Conservation (phyloP, 495 filamentous ascomycete genomes). For the Letharia lupina region DNA sequence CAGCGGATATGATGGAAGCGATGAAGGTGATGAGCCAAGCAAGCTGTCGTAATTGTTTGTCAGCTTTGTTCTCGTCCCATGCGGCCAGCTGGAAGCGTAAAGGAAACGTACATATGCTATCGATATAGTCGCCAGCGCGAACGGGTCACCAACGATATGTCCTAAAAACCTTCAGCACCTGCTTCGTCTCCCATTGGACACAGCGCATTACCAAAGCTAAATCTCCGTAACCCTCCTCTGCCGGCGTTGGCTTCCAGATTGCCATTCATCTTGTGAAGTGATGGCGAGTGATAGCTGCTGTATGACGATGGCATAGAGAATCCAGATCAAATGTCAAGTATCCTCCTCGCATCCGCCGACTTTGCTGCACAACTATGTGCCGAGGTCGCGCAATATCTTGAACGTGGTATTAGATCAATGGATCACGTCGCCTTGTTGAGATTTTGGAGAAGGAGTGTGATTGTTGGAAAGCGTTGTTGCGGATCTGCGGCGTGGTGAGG, state of each 20-base stretch:
- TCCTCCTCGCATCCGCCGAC: conserved; percentile 4
- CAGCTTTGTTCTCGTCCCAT: not conserved
- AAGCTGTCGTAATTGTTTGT: conserved; percentile 45
- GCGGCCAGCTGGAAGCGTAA: conserved; percentile 2
- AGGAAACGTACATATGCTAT: conserved; percentile 69
- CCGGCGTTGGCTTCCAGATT: conserved; percentile 37
- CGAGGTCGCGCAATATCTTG: not conserved
- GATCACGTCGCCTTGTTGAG: not conserved
- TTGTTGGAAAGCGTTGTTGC: conserved; percentile 9
- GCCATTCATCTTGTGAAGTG: conserved; percentile 74
- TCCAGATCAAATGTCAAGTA: conserved; percentile 11
- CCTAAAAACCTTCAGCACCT: conserved; percentile 20
- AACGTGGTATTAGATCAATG: not conserved
- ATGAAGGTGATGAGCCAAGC: conserved; percentile 93
- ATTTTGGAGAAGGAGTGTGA: conserved; percentile 5
- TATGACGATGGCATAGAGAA: conserved; percentile 29
- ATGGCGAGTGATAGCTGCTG: conserved; percentile 49
- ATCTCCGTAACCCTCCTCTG: conserved; percentile 45
- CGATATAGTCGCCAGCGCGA: conserved; percentile 87
- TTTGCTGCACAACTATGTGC: not conserved
- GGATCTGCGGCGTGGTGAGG: conserved; percentile 5
- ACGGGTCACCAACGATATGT: conserved; percentile 87
- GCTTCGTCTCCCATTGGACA: not conserved
- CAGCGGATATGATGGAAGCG: conserved; percentile 67
- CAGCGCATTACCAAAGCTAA: conserved; percentile 54